A percentile compares a stretch with the other conserved stretches of the same genome.
Conservation (phyloP, 2,329 filamentous ascomycete genomes). For the Ophiocordyceps unilateralis region DNA sequence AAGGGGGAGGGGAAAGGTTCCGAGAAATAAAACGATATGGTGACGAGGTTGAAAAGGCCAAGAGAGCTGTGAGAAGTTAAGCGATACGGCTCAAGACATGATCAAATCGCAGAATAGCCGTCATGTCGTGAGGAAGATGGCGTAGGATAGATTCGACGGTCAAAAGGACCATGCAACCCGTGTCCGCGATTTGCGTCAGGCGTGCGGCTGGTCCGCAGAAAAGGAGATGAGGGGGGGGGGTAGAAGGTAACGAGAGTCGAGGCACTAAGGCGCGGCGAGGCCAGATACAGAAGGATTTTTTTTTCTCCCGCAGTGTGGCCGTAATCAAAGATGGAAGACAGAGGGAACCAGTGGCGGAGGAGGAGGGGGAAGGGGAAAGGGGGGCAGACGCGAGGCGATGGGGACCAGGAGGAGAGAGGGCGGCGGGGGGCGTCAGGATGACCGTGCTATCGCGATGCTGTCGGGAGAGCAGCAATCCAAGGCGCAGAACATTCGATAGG, state of each 20-base stretch:
- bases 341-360: background rate
- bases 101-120: conserved; percentile 12
- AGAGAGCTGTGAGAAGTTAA: conserved; percentile 4
- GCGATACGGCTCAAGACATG: conserved; percentile 13
- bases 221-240: too few relatives aligned
- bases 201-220: background rate
- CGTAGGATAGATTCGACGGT: conserved; percentile 3
- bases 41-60: background rate
- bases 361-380: background rate
- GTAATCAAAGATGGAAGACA: background rate
- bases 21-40: background rate
- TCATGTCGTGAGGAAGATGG: conserved; percentile 12
- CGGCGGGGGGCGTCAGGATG: background rate
- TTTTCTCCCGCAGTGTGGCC: background rate
- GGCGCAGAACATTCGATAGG: background rate
- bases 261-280: background rate
- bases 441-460: background rate
- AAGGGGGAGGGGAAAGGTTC: background rate
- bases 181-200: background rate
- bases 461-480: background rate
- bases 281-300: background rate
- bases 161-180: conserved; percentile 7
- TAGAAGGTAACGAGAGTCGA: background rate
- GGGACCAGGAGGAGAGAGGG: background rate
- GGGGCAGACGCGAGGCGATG: background rate